Conservation (phyloP, 1,284 basidiomycete genomes). For the Malassezia equina region DNA sequence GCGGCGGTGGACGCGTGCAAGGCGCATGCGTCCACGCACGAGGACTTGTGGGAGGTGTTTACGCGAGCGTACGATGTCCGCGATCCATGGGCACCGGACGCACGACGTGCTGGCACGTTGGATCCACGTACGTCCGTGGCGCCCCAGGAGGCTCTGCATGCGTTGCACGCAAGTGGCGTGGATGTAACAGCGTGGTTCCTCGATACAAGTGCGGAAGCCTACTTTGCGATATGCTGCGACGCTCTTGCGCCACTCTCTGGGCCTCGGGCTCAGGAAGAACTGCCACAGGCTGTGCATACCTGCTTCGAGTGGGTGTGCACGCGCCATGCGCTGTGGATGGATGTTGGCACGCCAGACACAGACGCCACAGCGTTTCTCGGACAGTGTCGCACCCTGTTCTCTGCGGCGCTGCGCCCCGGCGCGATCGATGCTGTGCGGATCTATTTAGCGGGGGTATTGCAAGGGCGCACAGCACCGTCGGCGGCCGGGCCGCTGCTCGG, state of each 20-base stretch:
- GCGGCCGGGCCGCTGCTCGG: not conserved
- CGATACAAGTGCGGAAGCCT: not conserved
- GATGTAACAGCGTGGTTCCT: conserved; percentile 11
- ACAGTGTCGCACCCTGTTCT: conserved; percentile 4
- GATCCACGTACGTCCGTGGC: not conserved
- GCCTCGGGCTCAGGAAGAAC: not conserved
- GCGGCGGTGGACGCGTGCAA: conserved; percentile 6
- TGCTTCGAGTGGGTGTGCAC: conserved; percentile 6
- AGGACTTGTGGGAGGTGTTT: not conserved
- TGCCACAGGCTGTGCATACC: conserved; percentile 2
- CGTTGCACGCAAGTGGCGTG: not conserved
- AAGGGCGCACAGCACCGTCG: not conserved
- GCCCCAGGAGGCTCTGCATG: not conserved
- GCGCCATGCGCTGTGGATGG: conserved; percentile 3
- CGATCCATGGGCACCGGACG: not conserved
- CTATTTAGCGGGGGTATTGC: conserved; percentile 2
- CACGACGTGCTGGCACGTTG: not conserved
- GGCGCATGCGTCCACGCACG: not conserved
- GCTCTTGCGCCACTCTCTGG: not conserved
- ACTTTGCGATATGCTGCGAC: not conserved
- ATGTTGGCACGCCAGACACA: not conserved
- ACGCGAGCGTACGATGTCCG: not conserved
- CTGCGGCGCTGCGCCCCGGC: conserved; percentile 1
- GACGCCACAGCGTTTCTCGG: not conserved
- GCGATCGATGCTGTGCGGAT: conserved; percentile 1